Percentiles rank a stretch among this genome's conserved stretches.
These are phyloP conservation scores for Russula sp. DNA, from an alignment of 768 basidiomycete genomes.

Conservation along the genomic window DNA sequence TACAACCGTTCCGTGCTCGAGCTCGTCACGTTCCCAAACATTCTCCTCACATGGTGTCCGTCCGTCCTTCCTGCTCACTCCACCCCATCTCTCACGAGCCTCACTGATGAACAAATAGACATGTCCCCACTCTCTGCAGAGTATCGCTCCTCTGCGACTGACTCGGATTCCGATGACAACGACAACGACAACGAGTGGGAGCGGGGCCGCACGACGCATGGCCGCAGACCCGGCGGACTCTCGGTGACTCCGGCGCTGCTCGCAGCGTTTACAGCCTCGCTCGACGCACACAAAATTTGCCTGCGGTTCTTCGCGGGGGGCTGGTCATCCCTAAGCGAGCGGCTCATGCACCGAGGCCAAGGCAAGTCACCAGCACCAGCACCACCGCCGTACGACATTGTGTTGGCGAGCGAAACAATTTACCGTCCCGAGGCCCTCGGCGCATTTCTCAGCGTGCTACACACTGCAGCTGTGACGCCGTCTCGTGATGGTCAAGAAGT, in stretches of 20 bases:
- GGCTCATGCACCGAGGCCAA: conserved; percentile 21
- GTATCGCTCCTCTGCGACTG: conserved; percentile 34
- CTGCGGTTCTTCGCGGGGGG: conserved; percentile 77
- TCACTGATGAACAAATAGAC: conserved; percentile 34
- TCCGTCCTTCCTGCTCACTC: conserved; percentile 13
- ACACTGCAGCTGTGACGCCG: conserved; percentile 10
- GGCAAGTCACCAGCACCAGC: conserved; percentile 16
- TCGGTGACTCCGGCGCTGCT: conserved; percentile 59
- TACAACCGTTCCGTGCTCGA: conserved; percentile 80
- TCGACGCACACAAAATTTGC: conserved; percentile 45
- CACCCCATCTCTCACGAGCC: background rate
- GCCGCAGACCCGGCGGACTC: conserved; percentile 45
- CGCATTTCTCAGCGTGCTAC: conserved; percentile 50
- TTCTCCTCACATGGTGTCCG: conserved; percentile 79
- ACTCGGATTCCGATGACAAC: conserved; percentile 25
- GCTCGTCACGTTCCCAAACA: conserved; percentile 72
- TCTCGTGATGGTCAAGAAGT: background rate
- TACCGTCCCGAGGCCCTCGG: conserved; percentile 63
- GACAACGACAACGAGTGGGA: conserved; percentile 15
- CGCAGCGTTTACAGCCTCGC: conserved; percentile 52
- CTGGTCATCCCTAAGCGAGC: conserved; percentile 50
- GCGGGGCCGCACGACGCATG: background rate
- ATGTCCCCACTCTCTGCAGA: conserved; percentile 48
- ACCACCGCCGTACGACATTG: conserved; percentile 47
- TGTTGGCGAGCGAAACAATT: conserved; percentile 91